Evolutionary conservation across 192 early-diverging fungal genomes (phyloP), one percentile per base, ranked within the genome.

Genomic region (Geosiphon pyriformis): DNA sequence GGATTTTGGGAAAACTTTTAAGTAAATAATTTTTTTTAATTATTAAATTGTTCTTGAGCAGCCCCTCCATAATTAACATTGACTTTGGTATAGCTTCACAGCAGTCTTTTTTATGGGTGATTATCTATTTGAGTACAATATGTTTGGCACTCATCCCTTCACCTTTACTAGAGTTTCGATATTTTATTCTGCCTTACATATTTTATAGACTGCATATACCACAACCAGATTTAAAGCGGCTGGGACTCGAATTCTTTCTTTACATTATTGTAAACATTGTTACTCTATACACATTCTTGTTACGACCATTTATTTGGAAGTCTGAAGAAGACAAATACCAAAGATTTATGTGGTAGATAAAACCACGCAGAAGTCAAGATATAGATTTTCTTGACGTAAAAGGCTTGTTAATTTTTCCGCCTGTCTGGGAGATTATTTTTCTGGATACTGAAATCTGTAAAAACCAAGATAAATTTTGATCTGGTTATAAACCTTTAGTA

Each of bases 121-220:
- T 89, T 2, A 78, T 80, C 7, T 88, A 87, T 61, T 12, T 65
- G 0, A 67, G 69, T 1, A 83, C 85, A 23, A 77, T 82, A 0
- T 76, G 79, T 0, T 68, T 90, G 12, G 86, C 86, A 10, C 77
- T 97, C 8, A 78, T 98, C 1, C 96, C 96, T 0, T 94, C 93
- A 0, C 96, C 96, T 3, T 76, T 98, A 52, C 71, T 98, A 37
- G 96, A 98, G 75, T 93, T 97, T 70, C 77, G 96, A 48, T 98
- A 98, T 81, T 98, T 92, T 79, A 90, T 96, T 25, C 77, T 95
- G 12, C 94, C 94, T 0, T 94, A 83, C 66, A 71, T 85, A 32
- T 74, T 98, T 65, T 85, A 84, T 34, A 79, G 89, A 8, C 56
- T 95, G 27, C 83, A 92, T 63, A 77, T 89, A 66, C 69, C 32